These are phyloP conservation scores for Fusarium ramigenum DNA, from an alignment of 2,329 filamentous ascomycete genomes.

Conservation along the genomic window DNA sequence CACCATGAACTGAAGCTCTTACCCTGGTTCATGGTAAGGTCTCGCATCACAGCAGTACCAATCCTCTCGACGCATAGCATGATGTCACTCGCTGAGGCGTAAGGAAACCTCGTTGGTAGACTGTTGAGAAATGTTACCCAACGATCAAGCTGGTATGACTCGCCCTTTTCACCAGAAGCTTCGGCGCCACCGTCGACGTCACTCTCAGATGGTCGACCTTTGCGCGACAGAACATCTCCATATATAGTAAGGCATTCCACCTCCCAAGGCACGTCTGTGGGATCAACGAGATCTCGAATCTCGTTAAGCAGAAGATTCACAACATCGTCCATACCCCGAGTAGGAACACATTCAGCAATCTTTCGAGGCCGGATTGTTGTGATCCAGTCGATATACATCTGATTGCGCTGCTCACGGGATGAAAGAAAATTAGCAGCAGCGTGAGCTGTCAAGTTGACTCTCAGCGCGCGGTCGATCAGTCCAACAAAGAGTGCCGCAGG, in stretches of 20 bases:
- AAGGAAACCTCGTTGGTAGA: slow-evolving; percentile 76
- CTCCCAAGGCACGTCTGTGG: slow-evolving; percentile 72
- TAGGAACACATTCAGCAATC: slow-evolving; percentile 70
- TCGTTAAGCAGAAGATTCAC: slow-evolving; percentile 71
- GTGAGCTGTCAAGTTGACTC: slow-evolving; percentile 93
- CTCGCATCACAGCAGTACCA: slow-evolving; percentile 80
- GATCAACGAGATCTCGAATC: slow-evolving; percentile 75
- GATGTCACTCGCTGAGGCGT: slow-evolving; percentile 76
- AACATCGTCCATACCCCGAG: slow-evolving; percentile 72
- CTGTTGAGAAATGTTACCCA: slow-evolving; percentile 79
- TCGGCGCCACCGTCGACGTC: slow-evolving; percentile 36
- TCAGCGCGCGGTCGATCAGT: slow-evolving; percentile 84
- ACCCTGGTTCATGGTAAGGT: slow-evolving; percentile 80
- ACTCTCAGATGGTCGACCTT: slow-evolving; percentile 50
- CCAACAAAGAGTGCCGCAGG: slow-evolving; percentile 90
- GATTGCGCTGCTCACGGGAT: slow-evolving; percentile 86
- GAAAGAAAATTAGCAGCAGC: slow-evolving; percentile 93
- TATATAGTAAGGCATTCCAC: slow-evolving; percentile 70
- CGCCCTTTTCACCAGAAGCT: slow-evolving; percentile 58
- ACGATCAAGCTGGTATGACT: slow-evolving; percentile 72
- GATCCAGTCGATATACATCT: slow-evolving; percentile 96
- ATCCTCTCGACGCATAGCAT: slow-evolving; percentile 80
- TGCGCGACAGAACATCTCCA: slow-evolving; percentile 63
- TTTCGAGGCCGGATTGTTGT: slow-evolving; percentile 70
- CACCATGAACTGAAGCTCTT: slow-evolving; percentile 91